Percentiles rank a stretch among this genome's conserved stretches.
Evolutionary conservation across 1,139 yeast genomes (phyloP).

Genomic region (Hemisphaericaspora xylofermentans): DNA sequence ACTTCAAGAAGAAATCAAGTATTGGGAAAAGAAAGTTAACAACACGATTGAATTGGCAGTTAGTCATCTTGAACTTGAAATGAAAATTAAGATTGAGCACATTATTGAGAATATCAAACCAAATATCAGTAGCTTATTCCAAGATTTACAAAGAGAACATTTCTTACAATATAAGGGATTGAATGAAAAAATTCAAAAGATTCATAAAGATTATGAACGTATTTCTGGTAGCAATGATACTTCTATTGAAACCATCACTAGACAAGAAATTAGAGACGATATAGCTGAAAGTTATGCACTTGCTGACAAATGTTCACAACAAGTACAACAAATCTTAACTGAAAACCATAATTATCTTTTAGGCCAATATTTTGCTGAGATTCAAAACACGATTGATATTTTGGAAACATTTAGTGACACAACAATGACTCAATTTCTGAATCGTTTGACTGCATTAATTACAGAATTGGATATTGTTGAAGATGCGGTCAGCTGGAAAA

Average conservation of each 20-base stretch:
- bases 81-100: conserved; percentile 34
- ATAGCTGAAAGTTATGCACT: conserved; percentile 39
- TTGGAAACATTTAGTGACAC: conserved; percentile 73
- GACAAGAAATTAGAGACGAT: conserved; percentile 60
- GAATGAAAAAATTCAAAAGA: conserved; percentile 44
- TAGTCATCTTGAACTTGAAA: conserved; percentile 39
- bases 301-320: conserved; percentile 32
- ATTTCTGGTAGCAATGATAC: conserved; percentile 41
- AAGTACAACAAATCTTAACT: conserved; percentile 36
- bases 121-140: conserved; percentile 39
- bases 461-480: conserved; percentile 28
- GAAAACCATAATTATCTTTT: conserved; percentile 31
- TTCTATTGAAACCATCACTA: conserved; percentile 37
- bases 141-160: conserved; percentile 41
- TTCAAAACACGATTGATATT: conserved; percentile 59
- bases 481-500: conserved; percentile 51
- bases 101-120: conserved; percentile 36
- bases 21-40: conserved; percentile 38
- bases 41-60: conserved; percentile 45
- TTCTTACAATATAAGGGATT: conserved; percentile 46
- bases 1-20: conserved; percentile 29
- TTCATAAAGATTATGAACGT: conserved; percentile 49
- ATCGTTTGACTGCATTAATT: conserved; percentile 33
- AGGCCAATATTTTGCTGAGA: conserved; percentile 40
- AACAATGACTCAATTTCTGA: conserved; percentile 54